Evolutionary conservation across 495 filamentous ascomycete genomes (phyloP), one percentile per base, ranked within the genome.

Genomic region (Penicillium daleae): DNA sequence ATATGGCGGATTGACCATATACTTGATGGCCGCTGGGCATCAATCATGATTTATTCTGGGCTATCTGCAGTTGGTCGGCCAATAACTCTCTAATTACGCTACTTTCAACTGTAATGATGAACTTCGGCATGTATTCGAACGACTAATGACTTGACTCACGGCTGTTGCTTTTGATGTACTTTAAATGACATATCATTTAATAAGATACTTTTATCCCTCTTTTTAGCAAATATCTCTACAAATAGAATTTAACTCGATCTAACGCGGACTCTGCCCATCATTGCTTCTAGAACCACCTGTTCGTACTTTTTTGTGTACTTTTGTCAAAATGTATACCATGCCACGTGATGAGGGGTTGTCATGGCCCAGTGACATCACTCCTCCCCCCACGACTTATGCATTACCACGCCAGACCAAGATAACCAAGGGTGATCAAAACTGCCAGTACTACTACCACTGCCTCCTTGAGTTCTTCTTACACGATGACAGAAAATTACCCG

Each of bases 401-500:
- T 60, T 39, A 44, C 35, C 57, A 56, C 48, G 24, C 40, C 29
- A 52, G n/a, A 9, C 27, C 49, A n/a, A 29, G 15, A 27, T 52
- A 31, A 17, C n/a, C n/a, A n/a, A n/a, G n/a, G 8, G 24, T 21
- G 10, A 15, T 29, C 22, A 9, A 32, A 52, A 27, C 8, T 31
- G 13, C 10, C n/a, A n/a, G n/a, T n/a, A n/a, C n/a, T n/a, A n/a
- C n/a, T 29, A n/a, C 24, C 10, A 8, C 49, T 8, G 5, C 15
- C 24, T n/a, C 19, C 29, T 10, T 29, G n/a, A 15, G 2, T 17
- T 2, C 9, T 35, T 54, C 32, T n/a, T 15, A 29, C n/a, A n/a
- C 2, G 6, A 72, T 73, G 64, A 6, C 61, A 27, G 65, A 74
- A 29, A 72, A 54, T 17, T 79, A 81, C 40, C 64, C 69, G 9